Evolutionary conservation across 192 early-diverging fungal species (phyloP).

Genomic region (Endogone sp.): DNA sequence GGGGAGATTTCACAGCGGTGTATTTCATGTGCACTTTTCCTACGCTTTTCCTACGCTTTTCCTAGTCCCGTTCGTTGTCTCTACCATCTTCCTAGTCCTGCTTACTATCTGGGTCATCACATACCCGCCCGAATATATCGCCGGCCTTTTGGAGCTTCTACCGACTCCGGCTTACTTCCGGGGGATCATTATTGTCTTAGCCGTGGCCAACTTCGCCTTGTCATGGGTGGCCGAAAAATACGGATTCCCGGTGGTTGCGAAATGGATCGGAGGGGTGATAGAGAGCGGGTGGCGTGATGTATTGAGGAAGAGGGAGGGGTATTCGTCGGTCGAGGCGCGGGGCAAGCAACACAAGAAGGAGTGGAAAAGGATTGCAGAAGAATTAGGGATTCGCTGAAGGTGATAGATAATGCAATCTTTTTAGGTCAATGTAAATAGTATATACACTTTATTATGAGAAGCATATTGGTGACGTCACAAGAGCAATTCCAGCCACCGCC

Average conservation of each 20-base stretch:
- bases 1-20: not conserved
- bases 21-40: not conserved
- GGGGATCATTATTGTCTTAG: constrained; percentile 52
- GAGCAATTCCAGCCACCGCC: too few relatives aligned
- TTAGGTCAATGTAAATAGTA: too few relatives aligned
- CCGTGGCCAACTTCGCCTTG: constrained; percentile 53
- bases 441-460: too few relatives aligned
- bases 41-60: constrained; percentile 6
- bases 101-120: constrained; percentile 47
- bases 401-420: too few relatives aligned
- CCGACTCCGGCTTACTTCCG: constrained; percentile 52
- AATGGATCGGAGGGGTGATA: constrained; percentile 21
- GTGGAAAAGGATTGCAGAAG: not conserved
- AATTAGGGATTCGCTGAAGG: too few relatives aligned
- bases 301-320: not conserved
- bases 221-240: constrained; percentile 41
- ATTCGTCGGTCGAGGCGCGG: not conserved
- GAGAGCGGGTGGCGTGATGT: not conserved
- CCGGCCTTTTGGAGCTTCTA: constrained; percentile 67
- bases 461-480: too few relatives aligned
- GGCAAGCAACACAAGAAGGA: not conserved
- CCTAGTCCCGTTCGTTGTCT: constrained; percentile 64
- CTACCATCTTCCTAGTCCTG: constrained; percentile 46
- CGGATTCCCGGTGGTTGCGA: constrained; percentile 31
- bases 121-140: constrained; percentile 44